phyloP scores from a whole-genome alignment of 2,329 filamentous ascomycete genomes.

The Mycosphaerella sp. region DNA sequence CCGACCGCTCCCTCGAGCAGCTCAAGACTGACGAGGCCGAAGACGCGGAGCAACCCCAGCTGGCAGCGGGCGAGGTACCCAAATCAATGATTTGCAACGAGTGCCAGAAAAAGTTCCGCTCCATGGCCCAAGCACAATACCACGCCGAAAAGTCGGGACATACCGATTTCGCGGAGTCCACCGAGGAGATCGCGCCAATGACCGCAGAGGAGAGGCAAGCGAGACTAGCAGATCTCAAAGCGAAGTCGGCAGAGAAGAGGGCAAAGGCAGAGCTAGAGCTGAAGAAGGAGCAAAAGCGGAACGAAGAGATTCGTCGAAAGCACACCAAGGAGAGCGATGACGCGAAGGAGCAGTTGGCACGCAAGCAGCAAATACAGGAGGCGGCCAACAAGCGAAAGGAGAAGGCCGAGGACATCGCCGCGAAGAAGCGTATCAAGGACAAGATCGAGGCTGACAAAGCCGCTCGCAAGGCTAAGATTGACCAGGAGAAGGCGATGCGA shows the following conservation, averaged over 20 bases:
- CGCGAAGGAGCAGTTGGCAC: slow-evolving; percentile 77
- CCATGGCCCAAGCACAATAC: slow-evolving; percentile 73
- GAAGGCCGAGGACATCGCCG: slow-evolving; percentile 77
- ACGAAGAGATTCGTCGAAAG: slow-evolving; percentile 81
- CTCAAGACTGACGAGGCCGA: slow-evolving; percentile 51
- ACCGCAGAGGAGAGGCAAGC: slow-evolving; percentile 86
- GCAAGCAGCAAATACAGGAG: slow-evolving; percentile 88
- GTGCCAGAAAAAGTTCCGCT: slow-evolving; percentile 85
- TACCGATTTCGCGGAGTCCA: slow-evolving; percentile 85
- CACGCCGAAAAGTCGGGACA: slow-evolving; percentile 90
- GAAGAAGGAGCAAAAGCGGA: slow-evolving; percentile 74
- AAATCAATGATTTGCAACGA: slow-evolving; percentile 88
- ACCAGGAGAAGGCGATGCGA: slow-evolving; percentile 77
- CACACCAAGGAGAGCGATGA: slow-evolving; percentile 84
- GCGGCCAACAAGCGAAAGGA: slow-evolving; percentile 80
- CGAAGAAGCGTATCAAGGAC: slow-evolving; percentile 81
- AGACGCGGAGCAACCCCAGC: slow-evolving; percentile 47
- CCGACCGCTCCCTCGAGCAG: slow-evolving; percentile 80
- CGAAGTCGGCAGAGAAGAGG: slow-evolving; percentile 66
- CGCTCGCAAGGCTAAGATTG: slow-evolving; percentile 76
- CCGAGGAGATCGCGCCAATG: slow-evolving; percentile 82
- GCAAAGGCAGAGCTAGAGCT: slow-evolving; percentile 63
- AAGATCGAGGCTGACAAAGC: slow-evolving; percentile 95
- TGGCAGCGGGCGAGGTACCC: slow-evolving; percentile 65
- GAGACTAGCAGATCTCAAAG: slow-evolving; percentile 67